Evolutionary conservation across 2,329 filamentous ascomycete genomes (phyloP), one percentile per base, ranked within the genome.

Genomic region (Massarina eburnea): DNA sequence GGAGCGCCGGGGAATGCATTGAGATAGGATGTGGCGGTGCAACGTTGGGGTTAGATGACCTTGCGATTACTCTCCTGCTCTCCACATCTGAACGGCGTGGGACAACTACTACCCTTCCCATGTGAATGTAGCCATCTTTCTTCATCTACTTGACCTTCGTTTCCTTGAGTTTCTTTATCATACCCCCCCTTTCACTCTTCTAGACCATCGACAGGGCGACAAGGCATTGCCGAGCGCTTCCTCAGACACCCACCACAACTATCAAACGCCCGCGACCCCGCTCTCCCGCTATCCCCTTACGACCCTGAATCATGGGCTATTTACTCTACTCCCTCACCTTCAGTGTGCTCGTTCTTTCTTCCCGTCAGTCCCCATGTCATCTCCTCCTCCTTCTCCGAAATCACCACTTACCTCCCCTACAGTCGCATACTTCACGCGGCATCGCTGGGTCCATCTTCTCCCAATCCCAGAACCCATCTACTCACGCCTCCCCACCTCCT

Each of bases 351-450:
- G 65, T 91, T 58, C 64, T 80, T 55, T 86, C 84, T 48, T 94
- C 89, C 45, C 74, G 85, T 88, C 77, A 49, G 74, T 46, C 14
- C 40, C 29, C 39, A 35, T 20, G 44, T 36, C 22, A 24, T 41
- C n/a, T 24, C 32, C 41, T 40, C 41, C 39, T 44, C 48, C 37
- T 32, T 34, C 18, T 10, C n/a, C 17, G 10, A 2, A 8, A 12
- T 20, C 37, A 39, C 46, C 38, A 26, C 46, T 56, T 48, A 35
- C 18, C 27, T 22, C 35, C 20, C 57, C 10, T 10, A 3, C 32
- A 88, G 82, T 77, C 47, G 84, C 94, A 61, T 96, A 91, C 79
- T 75, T 94, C 57, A 92, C 88, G 46, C 89, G 92, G 58, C 71
- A 79, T 45, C 79, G 78, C 73, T 97, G 94, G 94, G 73, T 86